Conservation (phyloP, 1,139 yeast genomes). For the Debaryomyces singareniensis region DNA sequence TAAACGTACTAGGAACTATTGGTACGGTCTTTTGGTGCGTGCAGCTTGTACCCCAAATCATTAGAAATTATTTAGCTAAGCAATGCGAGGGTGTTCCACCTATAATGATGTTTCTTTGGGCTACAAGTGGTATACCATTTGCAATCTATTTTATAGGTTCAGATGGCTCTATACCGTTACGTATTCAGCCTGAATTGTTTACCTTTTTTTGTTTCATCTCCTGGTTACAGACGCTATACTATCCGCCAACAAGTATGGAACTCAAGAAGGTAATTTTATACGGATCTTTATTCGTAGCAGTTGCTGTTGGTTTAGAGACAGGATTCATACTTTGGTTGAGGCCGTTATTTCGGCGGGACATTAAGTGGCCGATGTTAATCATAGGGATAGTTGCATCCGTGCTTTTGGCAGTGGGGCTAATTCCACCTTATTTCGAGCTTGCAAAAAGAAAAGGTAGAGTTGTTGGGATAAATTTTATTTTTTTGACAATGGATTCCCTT, state of each 20-base stretch:
- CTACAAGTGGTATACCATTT: conserved; percentile 76
- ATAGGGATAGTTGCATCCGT: conserved; percentile 78
- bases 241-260: conserved; percentile 59
- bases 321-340: conserved; percentile 72
- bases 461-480: conserved; percentile 82
- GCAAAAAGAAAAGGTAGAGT: conserved; percentile 77
- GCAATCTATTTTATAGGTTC: conserved; percentile 73
- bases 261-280: conserved; percentile 29
- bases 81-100: conserved; percentile 85
- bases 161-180: conserved; percentile 67
- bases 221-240: conserved; percentile 70
- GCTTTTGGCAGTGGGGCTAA: conserved; percentile 64
- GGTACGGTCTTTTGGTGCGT: conserved; percentile 92
- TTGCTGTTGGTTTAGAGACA: conserved; percentile 56
- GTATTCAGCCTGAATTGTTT: conserved; percentile 83
- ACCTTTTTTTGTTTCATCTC: conserved; percentile 62
- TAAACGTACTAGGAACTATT: conserved; percentile 78
- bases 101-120: conserved; percentile 79
- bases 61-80: conserved; percentile 64
- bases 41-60: conserved; percentile 81
- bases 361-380: conserved; percentile 70
- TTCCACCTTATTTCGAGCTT: conserved; percentile 87
- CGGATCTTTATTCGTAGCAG: conserved; percentile 30
- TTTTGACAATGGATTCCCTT: conserved; percentile 64
- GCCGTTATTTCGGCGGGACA: conserved; percentile 54